Percentiles rank a stretch among this genome's conserved stretches.
phyloP scores from a whole-genome alignment of 208 protist species.

The Crithidia thermophila region DNA sequence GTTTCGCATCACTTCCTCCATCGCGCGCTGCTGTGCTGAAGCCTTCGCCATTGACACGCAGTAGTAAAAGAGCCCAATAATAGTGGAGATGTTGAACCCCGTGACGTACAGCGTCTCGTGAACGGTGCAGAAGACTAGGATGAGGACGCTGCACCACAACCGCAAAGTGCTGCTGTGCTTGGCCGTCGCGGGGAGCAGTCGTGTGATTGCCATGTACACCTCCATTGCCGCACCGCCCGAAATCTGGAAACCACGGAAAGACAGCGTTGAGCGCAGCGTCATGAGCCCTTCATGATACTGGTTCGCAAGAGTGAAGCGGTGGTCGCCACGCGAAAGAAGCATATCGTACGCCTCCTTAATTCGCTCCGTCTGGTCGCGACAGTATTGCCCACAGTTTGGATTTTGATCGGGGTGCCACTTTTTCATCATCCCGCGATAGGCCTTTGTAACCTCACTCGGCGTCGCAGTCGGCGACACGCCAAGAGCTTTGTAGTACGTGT shows the following conservation, averaged over 20 bases:
- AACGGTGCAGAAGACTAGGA: constrained; percentile 61
- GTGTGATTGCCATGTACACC: constrained; percentile 41
- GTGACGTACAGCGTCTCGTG: constrained; percentile 66
- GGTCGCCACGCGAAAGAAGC: constrained; percentile 64
- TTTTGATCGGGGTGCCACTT: constrained; percentile 86
- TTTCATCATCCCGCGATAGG: constrained; percentile 78
- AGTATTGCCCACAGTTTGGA: constrained; percentile 69
- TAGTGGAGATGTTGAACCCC: constrained; percentile 56
- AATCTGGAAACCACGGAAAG: constrained; percentile 81
- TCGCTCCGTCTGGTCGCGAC: constrained; percentile 56
- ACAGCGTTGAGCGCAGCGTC: constrained; percentile 69
- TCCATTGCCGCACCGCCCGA: constrained; percentile 63
- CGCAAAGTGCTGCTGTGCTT: constrained; percentile 26
- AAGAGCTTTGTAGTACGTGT: constrained; percentile 60
- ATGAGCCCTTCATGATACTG: constrained; percentile 63
- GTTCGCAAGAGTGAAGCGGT: constrained; percentile 59
- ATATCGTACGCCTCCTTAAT: constrained; percentile 84
- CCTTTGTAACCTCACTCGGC: constrained; percentile 62
- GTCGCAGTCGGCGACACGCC: constrained; percentile 45
- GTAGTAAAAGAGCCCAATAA: constrained; percentile 70
- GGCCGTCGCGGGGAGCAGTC: constrained; percentile 5
- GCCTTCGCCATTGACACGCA: constrained; percentile 42
- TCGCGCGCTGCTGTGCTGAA: constrained; percentile 44
- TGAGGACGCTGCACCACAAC: constrained; percentile 40
- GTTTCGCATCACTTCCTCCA: constrained; percentile 37